phyloP scores from a whole-genome alignment of 2,329 filamentous ascomycete genomes.

The Beauveria pseudobassiana region DNA sequence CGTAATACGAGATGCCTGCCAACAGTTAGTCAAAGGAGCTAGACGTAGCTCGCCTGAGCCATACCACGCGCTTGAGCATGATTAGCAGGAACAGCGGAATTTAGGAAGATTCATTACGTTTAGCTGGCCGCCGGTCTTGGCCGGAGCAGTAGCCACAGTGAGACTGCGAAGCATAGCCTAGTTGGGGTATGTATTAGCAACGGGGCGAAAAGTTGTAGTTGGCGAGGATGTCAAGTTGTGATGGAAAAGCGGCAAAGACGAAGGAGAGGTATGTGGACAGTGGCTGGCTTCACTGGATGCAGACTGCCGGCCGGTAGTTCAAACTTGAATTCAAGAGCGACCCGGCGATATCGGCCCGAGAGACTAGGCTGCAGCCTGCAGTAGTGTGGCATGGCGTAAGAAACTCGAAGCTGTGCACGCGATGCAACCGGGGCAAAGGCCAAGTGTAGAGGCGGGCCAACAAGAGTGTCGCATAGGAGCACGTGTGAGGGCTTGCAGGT shows the following conservation, averaged over 20 bases:
- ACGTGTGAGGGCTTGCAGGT: neutral
- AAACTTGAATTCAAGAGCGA: neutral
- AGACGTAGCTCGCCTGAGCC: neutral
- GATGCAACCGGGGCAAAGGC: neutral
- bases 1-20: constrained; percentile 67
- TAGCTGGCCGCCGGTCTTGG: constrained; percentile 42
- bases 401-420: neutral
- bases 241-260: neutral
- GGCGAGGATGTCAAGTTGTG: neutral
- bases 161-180: constrained; percentile 45
- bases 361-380: neutral
- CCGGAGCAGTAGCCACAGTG: constrained; percentile 47
- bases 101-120: constrained; percentile 26
- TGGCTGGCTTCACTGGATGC: neutral
- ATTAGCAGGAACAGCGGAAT: neutral
- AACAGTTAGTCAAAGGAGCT: neutral
- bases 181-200: neutral
- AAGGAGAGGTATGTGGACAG: neutral
- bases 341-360: neutral
- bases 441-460: neutral
- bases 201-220: too few species aligned
- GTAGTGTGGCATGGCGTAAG: neutral
- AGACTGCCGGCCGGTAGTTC: neutral
- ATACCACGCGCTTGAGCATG: neutral
- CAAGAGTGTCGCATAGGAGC: neutral